Conservation (phyloP, 148 eudicot species). For the Spergularia bocconei region DNA sequence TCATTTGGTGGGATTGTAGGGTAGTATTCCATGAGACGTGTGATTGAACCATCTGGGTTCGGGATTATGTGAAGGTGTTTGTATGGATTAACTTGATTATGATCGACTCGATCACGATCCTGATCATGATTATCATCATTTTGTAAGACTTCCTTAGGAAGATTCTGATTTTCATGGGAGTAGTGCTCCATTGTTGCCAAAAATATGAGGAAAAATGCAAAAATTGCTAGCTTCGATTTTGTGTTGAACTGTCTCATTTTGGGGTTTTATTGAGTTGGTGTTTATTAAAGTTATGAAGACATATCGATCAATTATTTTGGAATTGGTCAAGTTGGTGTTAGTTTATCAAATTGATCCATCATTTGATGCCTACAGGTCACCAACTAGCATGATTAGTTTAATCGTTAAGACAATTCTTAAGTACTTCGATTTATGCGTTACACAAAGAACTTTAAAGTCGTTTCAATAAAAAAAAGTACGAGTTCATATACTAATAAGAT, state of each 20-base stretch:
- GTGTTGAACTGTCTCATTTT: slow-evolving; percentile 12
- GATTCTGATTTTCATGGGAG: not conserved
- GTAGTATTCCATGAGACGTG: slow-evolving; percentile 5
- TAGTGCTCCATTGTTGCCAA: slow-evolving; percentile 1
- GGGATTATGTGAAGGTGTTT: slow-evolving; percentile 14
- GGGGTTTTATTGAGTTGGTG: not conserved
- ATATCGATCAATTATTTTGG: not conserved
- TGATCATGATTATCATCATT: not conserved
- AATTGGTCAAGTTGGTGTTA: not conserved
- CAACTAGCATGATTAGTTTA: too few relatives aligned
- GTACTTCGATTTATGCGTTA: too few relatives aligned
- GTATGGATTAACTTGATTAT: slow-evolving; percentile 20
- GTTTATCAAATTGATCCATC: too few relatives aligned
- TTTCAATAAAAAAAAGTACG: too few relatives aligned
- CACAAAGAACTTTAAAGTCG: too few relatives aligned
- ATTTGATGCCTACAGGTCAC: too few relatives aligned
- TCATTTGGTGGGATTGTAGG: slow-evolving; percentile 14
- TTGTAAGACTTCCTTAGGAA: not conserved
- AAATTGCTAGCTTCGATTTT: slow-evolving; percentile 7
- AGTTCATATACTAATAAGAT: too few relatives aligned
- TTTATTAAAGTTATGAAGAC: not conserved
- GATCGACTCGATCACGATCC: not conserved
- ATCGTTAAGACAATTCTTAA: too few relatives aligned
- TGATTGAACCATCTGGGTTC: slow-evolving; percentile 31
- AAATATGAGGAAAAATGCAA: slow-evolving; percentile 9